phyloP scores from a whole-genome alignment of 2,329 filamentous ascomycete genomes.

The Trematosphaeria pertusa region DNA sequence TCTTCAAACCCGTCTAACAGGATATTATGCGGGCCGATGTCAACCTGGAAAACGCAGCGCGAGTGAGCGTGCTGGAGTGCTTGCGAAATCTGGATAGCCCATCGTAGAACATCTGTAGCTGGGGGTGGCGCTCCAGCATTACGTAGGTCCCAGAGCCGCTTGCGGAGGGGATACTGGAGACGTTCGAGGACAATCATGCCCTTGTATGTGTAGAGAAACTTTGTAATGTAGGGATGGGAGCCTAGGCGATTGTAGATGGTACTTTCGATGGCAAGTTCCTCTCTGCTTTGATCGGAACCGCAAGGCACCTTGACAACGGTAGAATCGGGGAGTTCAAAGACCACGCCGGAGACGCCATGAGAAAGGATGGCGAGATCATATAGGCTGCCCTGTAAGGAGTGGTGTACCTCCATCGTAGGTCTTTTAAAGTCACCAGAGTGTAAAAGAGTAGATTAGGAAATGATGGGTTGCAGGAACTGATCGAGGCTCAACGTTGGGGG shows the following conservation, averaged over 20 bases:
- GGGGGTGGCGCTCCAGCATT: not conserved
- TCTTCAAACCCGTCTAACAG: conserved; percentile 21
- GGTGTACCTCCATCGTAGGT: conserved; percentile 3
- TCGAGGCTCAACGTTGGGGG: too few species aligned
- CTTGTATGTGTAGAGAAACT: conserved; percentile 6
- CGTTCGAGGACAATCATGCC: conserved; percentile 9
- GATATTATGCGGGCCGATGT: conserved; percentile 23
- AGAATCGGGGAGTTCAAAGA: conserved; percentile 7
- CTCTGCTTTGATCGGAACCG: conserved; percentile 1
- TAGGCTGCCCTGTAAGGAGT: conserved; percentile 1
- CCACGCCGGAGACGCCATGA: conserved; percentile 6
- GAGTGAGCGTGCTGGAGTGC: conserved; percentile 20
- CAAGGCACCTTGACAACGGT: conserved; percentile 7
- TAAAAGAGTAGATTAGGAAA: conserved; percentile 3
- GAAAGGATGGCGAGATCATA: conserved; percentile 6
- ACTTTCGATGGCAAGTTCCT: conserved; percentile 7
- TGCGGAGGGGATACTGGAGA: conserved; percentile 9
- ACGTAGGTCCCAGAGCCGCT: conserved; percentile 10
- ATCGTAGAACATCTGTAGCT: conserved; percentile 8
- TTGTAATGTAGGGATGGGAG: conserved; percentile 9
- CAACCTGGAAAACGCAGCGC: conserved; percentile 18
- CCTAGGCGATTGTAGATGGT: conserved; percentile 12
- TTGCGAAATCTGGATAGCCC: conserved; percentile 20
- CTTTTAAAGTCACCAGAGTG: not conserved
- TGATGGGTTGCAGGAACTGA: conserved; percentile 1